Evolutionary conservation across 306 rosid species (phyloP), one percentile per base, ranked within the genome.

Genomic region (Begonia peltatifolia): DNA sequence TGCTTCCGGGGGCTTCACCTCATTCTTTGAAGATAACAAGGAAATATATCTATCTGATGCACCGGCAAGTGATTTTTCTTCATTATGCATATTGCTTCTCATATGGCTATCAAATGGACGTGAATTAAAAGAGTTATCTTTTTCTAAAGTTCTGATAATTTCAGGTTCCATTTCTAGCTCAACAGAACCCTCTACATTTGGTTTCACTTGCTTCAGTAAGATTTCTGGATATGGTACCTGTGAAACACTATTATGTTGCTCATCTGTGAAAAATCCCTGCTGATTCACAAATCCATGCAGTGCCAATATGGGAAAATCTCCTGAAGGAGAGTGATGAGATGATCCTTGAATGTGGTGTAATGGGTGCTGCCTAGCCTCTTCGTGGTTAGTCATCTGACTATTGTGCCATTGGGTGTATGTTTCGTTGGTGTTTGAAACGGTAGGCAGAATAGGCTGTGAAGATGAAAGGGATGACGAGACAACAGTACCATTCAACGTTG

Each of bases 1-100:
- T 47, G 58, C 56, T 42, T 68, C 82, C 65, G 67, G 84, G 71
- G 66, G 73, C 72, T 62, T 76, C 9, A 47, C 65, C 74, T 75
- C 83, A 60, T 69, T 72, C 68, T 65, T 73, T 56, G 76, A 71
- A 57, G 73, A 50, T 58, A 71, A 12, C 50, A 66, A 52, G 47
- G 68, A 70, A 15, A 42, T 61, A 62, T 54, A 59, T 41, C 61
- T 72, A 47, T 74, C 87, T 49, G 38, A 30, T 30, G 67, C 42
- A 14, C 59, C 63, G 50, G 80, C 60, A 53, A 63, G 62, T 14
- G 76, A 55, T 52, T 61, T 64, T 66, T 76, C 94, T 64, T 68
- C 75, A 16, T 53, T 65, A 53, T 66, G 43, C 47, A 46, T 20
- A 67, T 61, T 35, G 42, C 46, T 61, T 54, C 15, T 59, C 53